phyloP scores from a whole-genome alignment of 257 asterid species.

The Salvia hispanica region DNA sequence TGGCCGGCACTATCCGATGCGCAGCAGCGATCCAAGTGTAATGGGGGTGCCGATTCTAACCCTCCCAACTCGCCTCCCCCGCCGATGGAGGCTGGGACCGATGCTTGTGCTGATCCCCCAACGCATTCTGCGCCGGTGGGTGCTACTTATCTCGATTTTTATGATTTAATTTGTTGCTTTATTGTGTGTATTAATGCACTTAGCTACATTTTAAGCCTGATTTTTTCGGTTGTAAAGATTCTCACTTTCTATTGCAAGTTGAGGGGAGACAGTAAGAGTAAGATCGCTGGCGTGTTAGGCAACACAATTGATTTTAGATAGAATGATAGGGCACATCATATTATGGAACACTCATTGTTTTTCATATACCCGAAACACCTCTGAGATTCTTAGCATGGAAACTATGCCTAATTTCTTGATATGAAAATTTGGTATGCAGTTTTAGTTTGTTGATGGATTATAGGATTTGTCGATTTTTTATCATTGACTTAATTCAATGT shows the following conservation, averaged over 20 bases:
- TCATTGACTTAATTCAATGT: background rate
- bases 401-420: background rate
- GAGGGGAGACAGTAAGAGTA: background rate
- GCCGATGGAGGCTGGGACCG: conserved; percentile 31
- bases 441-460: background rate
- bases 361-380: background rate
- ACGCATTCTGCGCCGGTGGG: conserved; percentile 38
- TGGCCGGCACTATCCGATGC: conserved; percentile 86
- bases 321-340: background rate
- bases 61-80: conserved; percentile 37
- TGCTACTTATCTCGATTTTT: conserved; percentile 14
- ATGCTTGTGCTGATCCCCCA: conserved; percentile 37
- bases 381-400: background rate
- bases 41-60: conserved; percentile 20
- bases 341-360: background rate
- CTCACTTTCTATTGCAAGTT: background rate
- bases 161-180: background rate
- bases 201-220: background rate
- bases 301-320: conserved; percentile 1
- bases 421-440: background rate
- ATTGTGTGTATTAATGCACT: conserved; percentile 17
- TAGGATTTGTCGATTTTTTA: background rate
- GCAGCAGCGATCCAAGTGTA: conserved; percentile 51
- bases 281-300: no score
- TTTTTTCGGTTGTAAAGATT: background rate